Evolutionary conservation across 441 rosid genomes (phyloP).

Genomic region (Syzygium syzygioides): DNA sequence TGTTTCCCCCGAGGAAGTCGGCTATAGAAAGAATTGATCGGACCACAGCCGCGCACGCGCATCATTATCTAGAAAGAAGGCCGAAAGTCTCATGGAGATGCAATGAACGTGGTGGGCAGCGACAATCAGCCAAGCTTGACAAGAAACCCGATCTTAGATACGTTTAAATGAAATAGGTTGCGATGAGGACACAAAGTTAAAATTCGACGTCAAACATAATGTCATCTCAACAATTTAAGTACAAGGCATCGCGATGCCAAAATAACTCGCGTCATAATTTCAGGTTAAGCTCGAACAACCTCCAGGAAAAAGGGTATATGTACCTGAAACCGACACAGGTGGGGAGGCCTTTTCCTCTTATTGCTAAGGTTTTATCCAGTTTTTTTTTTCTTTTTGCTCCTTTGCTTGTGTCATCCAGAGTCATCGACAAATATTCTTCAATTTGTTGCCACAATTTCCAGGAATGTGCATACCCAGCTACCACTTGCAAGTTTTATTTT

Average conservation of each 20-base stretch:
- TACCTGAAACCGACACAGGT: accelerated
- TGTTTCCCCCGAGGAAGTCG: accelerated
- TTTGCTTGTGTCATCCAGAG: background rate
- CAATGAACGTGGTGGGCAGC: accelerated
- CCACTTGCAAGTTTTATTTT: background rate
- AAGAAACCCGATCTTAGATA: background rate
- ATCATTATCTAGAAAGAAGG: background rate
- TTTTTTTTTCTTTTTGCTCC: background rate
- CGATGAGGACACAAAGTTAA: background rate
- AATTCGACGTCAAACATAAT: background rate
- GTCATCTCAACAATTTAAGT: background rate
- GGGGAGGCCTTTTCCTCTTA: background rate
- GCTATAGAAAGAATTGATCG: background rate
- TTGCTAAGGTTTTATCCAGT: background rate
- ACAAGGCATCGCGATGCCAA: accelerated
- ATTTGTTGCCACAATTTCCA: background rate
- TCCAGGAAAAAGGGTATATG: background rate
- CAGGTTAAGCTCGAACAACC: accelerated
- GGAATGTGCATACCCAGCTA: background rate
- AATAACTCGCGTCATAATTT: background rate
- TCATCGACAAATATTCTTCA: background rate
- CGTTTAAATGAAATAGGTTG: accelerated
- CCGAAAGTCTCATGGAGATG: accelerated
- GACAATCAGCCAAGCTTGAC: accelerated
- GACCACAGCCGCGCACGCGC: too few relatives aligned